phyloP scores from a whole-genome alignment of 768 basidiomycete species.

The Tylopilus intermedius region DNA sequence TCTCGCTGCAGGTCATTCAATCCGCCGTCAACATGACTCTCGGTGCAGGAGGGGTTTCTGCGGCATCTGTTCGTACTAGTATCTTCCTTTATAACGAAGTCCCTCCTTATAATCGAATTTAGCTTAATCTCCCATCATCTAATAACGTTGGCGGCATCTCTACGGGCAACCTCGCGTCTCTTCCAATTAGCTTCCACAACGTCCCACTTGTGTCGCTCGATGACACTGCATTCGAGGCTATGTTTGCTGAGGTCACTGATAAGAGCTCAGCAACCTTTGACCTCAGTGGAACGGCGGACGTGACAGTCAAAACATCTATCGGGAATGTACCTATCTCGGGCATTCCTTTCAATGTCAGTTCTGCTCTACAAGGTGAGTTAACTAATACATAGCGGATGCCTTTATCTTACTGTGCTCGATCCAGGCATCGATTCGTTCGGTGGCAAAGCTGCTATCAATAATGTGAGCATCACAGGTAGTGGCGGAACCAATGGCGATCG shows the following conservation, averaged over 20 bases:
- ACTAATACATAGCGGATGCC: neutral
- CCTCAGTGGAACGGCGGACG: constrained; percentile 53
- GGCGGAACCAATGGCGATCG: constrained; percentile 58
- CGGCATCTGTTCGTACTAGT: constrained; percentile 53
- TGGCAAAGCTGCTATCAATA: constrained; percentile 44
- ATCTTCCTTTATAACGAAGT: neutral
- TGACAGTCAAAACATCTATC: constrained; percentile 56
- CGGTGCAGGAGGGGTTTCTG: constrained; percentile 41
- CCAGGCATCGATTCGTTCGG: constrained; percentile 59
- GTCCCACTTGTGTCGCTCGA: constrained; percentile 54
- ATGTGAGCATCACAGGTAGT: constrained; percentile 60
- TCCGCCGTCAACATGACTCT: constrained; percentile 53
- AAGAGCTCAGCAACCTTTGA: constrained; percentile 39
- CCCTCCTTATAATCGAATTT: constrained; percentile 1
- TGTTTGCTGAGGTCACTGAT: constrained; percentile 60
- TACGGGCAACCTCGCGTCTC: constrained; percentile 60
- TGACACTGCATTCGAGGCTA: constrained; percentile 45
- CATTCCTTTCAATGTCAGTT: constrained; percentile 58
- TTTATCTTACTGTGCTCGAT: neutral
- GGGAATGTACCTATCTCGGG: constrained; percentile 63
- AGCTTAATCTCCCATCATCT: constrained; percentile 50
- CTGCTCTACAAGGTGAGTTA: constrained; percentile 46
- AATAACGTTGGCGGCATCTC: constrained; percentile 57
- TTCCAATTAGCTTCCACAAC: constrained; percentile 54
- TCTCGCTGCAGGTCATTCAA: constrained; percentile 60